Evolutionary conservation across 495 filamentous ascomycete species (phyloP), one percentile per base, ranked within the genome.

Genomic region (Penicillium angulare): DNA sequence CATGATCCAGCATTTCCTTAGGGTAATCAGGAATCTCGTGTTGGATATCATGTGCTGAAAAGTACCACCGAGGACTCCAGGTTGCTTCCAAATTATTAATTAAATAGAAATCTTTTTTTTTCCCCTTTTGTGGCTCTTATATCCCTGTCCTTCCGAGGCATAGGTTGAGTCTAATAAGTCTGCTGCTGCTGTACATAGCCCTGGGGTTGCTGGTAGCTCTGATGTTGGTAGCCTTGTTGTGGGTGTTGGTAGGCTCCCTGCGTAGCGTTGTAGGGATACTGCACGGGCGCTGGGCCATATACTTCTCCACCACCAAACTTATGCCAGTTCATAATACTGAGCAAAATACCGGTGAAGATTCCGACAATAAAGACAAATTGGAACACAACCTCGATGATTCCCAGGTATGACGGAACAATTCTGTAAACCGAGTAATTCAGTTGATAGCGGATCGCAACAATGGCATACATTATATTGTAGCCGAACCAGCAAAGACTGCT

Each of bases 401-500:
- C 2, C 6, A 61, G 21, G 15, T 65, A 68, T 3, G 6, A 12
- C 0, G 65, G 62, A 0, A 3, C 3, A 9, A 4, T 2, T n/a
- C 4, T 0, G 16, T 3, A 8, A 1, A 3, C 3, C 2, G 21
- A 12, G 22, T 23, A 7, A 13, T n/a, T 23, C n/a, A 64, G 39
- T 1, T 29, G n/a, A 52, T 58, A 57, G 27, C 41, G 43, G 18
- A 68, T 64, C 13, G 33, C 27, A 22, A 64, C 9, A 33, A 65
- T 34, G 7, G 47, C 49, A 27, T 26, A 47, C 32, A 45, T 51
- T 43, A 62, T 8, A 26, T 24, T 55, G 3, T 57, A 15, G 15
- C 56, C 59, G 46, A 62, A 62, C 47, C 49, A 66, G 47, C 52
- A 52, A 35, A 65, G 32, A 20, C 51, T 50, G 20, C 41, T 52